These are phyloP conservation scores for Spongispora temasekensis DNA, from an alignment of 1,284 basidiomycete genomes.

Conservation along the genomic window DNA sequence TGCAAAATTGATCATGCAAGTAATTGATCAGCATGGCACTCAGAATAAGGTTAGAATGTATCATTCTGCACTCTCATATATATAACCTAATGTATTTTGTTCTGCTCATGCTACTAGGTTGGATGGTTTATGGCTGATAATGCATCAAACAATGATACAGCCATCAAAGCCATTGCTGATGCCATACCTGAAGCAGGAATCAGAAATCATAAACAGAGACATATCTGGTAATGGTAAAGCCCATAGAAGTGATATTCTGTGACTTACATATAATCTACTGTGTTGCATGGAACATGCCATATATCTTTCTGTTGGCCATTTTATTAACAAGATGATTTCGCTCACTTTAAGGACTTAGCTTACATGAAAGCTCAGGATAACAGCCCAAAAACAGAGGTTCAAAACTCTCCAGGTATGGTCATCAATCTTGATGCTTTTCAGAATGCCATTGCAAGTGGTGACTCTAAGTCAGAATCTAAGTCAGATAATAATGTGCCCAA, in stretches of 20 bases:
- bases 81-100: background rate
- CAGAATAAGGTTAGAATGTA: background rate
- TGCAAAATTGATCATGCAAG: background rate
- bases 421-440: background rate
- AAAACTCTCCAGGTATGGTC: background rate
- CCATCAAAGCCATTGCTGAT: background rate
- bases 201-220: background rate
- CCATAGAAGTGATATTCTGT: background rate
- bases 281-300: background rate
- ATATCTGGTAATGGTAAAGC: background rate
- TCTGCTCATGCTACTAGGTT: background rate
- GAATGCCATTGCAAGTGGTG: background rate
- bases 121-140: background rate
- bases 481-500: background rate
- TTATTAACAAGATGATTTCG: background rate
- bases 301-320: background rate
- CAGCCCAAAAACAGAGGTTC: background rate
- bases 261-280: background rate
- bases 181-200: background rate
- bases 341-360: background rate
- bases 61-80: background rate
- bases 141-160: background rate
- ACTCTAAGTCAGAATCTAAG: background rate
- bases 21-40: background rate
- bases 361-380: background rate